Base-by-base conservation (phyloP, 1,284 basidiomycete genomes). In the Ceratobasidium sp. region DNA sequence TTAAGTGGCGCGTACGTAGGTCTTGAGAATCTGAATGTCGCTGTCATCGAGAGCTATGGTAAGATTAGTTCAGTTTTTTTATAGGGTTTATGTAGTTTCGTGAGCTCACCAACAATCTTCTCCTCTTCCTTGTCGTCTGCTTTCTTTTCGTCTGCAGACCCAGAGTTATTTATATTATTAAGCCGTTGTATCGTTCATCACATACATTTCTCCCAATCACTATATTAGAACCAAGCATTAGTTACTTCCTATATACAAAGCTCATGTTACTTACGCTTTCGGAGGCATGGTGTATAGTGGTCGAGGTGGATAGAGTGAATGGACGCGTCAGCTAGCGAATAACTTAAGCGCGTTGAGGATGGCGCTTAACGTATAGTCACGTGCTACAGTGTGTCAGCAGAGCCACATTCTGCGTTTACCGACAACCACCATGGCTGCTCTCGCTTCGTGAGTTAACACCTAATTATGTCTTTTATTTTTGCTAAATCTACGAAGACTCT, bases 11-110 rank as follows among this genome's bases (percentile, higher is more conserved):
- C 87, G 77, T 77, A 87, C 96, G 85, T 99, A 99, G 79, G 98
- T 99, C 88, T 99, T 98, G 81, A 99, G 91, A 80, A 99, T 97
- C 86, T 99, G 97, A 78, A 99, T 99, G 84, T 99, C 98, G 80
- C 95, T 97, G 83, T 99, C 98, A 84, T 99, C 98, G 80, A 99
- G 92, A 69, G 94, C 97, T 93, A 83, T 54, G n/a, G n/a, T n/a
- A n/a, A n/a, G n/a, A n/a, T n/a, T 15, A 42, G 28, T 84, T 52
- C n/a, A 67, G 5, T 26, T 12, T 26, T 44, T 13, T 44, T 28
- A 65, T 28, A 26, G 28, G 57, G 3, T 38, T 3, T 50, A 65
- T 66, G 52, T 2, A 26, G 3, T 52, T 33, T 38, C 38, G 3
- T 61, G 48, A 46, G 88, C 92, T 79, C 82, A 93, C 95, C 92